Conservation (phyloP, 2,329 filamentous ascomycete genomes). For the Trichoderma sp. region DNA sequence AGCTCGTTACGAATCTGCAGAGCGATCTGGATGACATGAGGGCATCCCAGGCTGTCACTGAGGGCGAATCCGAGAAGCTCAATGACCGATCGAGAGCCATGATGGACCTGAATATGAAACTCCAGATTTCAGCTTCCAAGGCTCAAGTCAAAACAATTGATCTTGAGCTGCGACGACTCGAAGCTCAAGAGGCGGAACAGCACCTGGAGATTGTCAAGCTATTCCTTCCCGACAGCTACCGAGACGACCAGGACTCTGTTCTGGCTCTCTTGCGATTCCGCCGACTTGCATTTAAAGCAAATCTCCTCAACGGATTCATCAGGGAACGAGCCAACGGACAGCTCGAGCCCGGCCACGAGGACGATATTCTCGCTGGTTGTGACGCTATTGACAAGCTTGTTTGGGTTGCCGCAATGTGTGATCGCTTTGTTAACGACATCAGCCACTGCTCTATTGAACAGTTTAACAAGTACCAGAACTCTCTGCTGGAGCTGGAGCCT, state of each 20-base stretch:
- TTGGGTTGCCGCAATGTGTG: slow-evolving; percentile 81
- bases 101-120: slow-evolving; percentile 94
- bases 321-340: slow-evolving; percentile 75
- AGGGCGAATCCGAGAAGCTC: slow-evolving; percentile 89
- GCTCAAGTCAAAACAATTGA: slow-evolving; percentile 94
- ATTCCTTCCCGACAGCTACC: slow-evolving; percentile 85
- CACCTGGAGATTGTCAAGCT: slow-evolving; percentile 87
- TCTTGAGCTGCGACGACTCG: slow-evolving; percentile 81
- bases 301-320: slow-evolving; percentile 75
- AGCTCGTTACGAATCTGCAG: slow-evolving; percentile 84
- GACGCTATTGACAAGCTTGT: slow-evolving; percentile 84
- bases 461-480: slow-evolving; percentile 78
- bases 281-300: slow-evolving; percentile 84
- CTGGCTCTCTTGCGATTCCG: slow-evolving; percentile 86
- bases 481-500: slow-evolving; percentile 84
- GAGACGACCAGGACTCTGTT: slow-evolving; percentile 81
- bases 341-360: slow-evolving; percentile 68
- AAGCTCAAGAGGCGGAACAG: slow-evolving; percentile 85
- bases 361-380: slow-evolving; percentile 78
- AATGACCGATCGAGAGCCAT: slow-evolving; percentile 87
- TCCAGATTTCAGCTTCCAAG: slow-evolving; percentile 87
- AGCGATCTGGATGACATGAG: slow-evolving; percentile 89
- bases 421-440: slow-evolving; percentile 81
- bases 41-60: slow-evolving; percentile 87
- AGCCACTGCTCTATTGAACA: slow-evolving; percentile 75